A percentile compares a stretch with the other conserved stretches of the same genome.
Evolutionary conservation across 306 rosid genomes (phyloP).

Genomic region (Hippophae gyantsensis): DNA sequence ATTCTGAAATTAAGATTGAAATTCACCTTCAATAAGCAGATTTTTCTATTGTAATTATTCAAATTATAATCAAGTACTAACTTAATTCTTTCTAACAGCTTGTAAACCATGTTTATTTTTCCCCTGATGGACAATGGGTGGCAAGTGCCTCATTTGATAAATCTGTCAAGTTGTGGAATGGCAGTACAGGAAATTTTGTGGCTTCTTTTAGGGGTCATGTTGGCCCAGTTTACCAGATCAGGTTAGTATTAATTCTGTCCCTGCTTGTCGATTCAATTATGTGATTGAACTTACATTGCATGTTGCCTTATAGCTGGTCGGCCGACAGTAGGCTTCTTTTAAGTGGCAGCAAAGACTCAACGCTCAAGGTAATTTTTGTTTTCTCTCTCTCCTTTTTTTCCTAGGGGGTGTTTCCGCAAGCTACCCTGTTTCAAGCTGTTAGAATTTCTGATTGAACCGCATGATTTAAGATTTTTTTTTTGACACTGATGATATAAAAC

Average conservation of each 20-base stretch:
- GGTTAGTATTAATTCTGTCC: constrained; percentile 28
- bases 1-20: no score
- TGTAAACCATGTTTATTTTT: constrained; percentile 83
- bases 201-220: constrained; percentile 87
- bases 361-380: constrained; percentile 60
- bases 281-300: constrained; percentile 15
- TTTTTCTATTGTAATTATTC: constrained; percentile 1
- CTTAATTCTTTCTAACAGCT: constrained; percentile 39
- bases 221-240: constrained; percentile 90
- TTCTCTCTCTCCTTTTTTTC: no score
- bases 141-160: constrained; percentile 96
- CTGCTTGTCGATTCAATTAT: constrained; percentile 1
- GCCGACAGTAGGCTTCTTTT: constrained; percentile 91
- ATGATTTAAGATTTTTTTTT: no score
- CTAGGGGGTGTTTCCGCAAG: no score
- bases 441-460: no score
- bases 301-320: constrained; percentile 65
- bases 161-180: constrained; percentile 79
- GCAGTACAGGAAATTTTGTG: constrained; percentile 70
- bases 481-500: no score
- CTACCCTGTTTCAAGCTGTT: no score
- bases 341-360: constrained; percentile 91
- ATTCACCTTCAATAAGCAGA: background rate
- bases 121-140: constrained; percentile 98
- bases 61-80: constrained; percentile 6